Conservation (phyloP, 441 rosid species). For the Metrosideros polymorpha region DNA sequence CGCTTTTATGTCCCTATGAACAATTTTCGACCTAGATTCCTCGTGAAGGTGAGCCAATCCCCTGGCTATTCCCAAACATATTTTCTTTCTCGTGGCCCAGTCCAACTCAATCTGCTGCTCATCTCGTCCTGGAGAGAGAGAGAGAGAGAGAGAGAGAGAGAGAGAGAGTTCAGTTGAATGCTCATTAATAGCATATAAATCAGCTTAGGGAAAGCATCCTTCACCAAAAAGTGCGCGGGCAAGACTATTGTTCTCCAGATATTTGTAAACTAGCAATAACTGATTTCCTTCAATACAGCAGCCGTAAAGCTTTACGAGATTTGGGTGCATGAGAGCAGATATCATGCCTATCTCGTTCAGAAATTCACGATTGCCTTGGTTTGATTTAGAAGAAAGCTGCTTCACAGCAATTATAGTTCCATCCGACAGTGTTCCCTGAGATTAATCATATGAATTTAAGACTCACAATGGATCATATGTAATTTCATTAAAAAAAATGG, state of each 20-base stretch:
- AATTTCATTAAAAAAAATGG: neutral
- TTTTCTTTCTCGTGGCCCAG: constrained; percentile 58
- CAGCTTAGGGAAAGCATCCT: neutral
- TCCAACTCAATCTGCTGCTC: constrained; percentile 29
- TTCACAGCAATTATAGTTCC: too few relatives aligned
- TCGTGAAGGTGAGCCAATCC: constrained; percentile 75
- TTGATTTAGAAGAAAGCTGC: too few relatives aligned
- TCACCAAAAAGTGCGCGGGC: constrained; percentile 78
- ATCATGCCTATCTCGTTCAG: constrained; percentile 81
- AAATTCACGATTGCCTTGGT: constrained; percentile 77
- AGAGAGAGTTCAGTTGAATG: neutral
- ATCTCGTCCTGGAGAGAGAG: neutral
- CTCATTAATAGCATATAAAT: neutral
- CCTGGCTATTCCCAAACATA: constrained; percentile 53
- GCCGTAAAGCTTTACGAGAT: constrained; percentile 73
- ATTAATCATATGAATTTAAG: neutral
- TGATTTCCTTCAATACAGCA: constrained; percentile 82
- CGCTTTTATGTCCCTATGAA: too few relatives aligned
- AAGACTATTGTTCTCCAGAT: constrained; percentile 70
- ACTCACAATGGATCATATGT: neutral
- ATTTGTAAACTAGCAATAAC: constrained; percentile 60
- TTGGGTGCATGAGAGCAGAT: constrained; percentile 73
- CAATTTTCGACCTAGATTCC: constrained; percentile 76
- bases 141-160: too few relatives aligned
- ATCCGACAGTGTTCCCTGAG: too few relatives aligned